Base-by-base conservation (phyloP, 352 stramenopile species). In the Phytophthora pistaciae region DNA sequence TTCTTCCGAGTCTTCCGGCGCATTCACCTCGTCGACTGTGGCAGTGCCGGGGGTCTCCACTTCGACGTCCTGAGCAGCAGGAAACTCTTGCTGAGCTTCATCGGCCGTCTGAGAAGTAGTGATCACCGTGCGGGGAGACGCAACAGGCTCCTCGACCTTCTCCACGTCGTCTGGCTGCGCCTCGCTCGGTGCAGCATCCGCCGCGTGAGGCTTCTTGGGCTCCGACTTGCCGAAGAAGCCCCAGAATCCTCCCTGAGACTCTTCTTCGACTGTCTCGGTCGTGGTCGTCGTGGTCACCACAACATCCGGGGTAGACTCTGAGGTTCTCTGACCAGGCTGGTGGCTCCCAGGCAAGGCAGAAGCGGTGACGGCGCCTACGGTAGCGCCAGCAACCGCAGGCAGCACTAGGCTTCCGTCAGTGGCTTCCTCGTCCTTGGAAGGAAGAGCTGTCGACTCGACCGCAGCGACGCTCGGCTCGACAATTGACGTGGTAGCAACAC, bases 161-260 rank as follows among this genome's bases (percentile, higher is more conserved):
- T 70, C 48, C 1, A 38, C 11, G 1, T 57, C 52, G 13, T 53
- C 16, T 46, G 9, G 1, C 44, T 66, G 21, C 13, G 27, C 20
- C 11, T 62, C 61, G 23, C n/a, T 59, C 4, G 21, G 46, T 25
- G n/a, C 14, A 18, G n/a, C 25, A 20, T 38, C 38, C 38, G 18
- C 25, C 1, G 20, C 25, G 18, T 13, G 27, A 29, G 36, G 40
- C 25, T 69, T 49, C 33, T 60, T 65, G 3, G 60, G 49, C 20
- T 75, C 60, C 4, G 64, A 60, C 53, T 72, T 75, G 23, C 61
- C 66, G 55, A 74, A 75, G 27, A 78, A 58, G 6, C 56, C 58
- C 70, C 70, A 77, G 53, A 77, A 77, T 7, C 65, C 70, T 25
- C 70, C 59, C 9, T 50, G 13, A 23, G 67, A 50, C 48, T 72